Evolutionary conservation across 2,329 filamentous ascomycete genomes (phyloP).

Genomic region (Aspergillus nomiae): DNA sequence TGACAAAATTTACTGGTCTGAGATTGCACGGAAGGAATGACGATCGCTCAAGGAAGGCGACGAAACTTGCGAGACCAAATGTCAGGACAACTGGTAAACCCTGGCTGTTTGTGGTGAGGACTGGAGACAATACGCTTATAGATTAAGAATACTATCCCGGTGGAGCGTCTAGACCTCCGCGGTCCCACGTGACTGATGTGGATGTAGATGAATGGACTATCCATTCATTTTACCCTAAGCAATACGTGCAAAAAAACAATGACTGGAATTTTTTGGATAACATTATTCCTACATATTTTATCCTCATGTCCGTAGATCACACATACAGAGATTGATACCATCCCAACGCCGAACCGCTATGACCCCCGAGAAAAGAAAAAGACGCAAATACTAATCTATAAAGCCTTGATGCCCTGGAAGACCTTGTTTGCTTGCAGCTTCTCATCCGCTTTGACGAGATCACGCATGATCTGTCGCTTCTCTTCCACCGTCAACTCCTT

Average conservation of each 20-base stretch:
- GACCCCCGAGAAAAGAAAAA: neutral
- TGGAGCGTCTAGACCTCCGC: constrained; percentile 14
- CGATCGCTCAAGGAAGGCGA: neutral
- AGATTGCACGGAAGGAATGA: constrained; percentile 3
- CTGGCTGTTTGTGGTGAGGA: neutral
- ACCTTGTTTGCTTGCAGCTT: constrained; percentile 61
- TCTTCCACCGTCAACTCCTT: constrained; percentile 68
- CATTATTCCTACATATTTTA: neutral
- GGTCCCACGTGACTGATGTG: constrained; percentile 12
- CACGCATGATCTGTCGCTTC: constrained; percentile 76
- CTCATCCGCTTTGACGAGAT: constrained; percentile 74
- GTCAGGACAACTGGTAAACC: neutral
- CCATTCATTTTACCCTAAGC: neutral
- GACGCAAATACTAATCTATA: constrained; percentile 31
- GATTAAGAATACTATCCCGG: constrained; percentile 2
- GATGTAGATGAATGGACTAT: neutral
- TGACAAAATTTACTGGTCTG: neutral
- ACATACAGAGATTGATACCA: neutral
- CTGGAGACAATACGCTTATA: neutral
- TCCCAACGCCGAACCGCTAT: constrained; percentile 11
- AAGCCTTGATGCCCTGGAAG: constrained; percentile 50
- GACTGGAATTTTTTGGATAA: neutral
- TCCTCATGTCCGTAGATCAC: neutral
- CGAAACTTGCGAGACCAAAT: neutral
- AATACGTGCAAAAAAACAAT: neutral